phyloP scores from a whole-genome alignment of 208 protist species.

The Trypanosoma mega region DNA sequence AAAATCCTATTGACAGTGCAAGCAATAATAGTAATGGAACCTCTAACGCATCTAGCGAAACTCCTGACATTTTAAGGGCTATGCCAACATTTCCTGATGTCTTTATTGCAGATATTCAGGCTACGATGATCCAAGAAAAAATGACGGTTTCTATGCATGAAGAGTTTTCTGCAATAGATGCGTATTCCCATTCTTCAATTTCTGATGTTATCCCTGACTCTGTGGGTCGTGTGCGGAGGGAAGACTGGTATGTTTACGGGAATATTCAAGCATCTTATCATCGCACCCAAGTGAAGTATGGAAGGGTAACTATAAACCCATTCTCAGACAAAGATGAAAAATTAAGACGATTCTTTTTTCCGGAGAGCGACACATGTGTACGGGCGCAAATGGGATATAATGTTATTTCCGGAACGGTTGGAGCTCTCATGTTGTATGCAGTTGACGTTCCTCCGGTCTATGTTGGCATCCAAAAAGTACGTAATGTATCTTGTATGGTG shows the following conservation, averaged over 20 bases:
- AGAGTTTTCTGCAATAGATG: no score
- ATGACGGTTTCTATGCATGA: constrained; percentile 26
- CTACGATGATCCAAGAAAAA: constrained; percentile 31
- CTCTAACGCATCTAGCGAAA: no score
- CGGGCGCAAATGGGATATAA: constrained; percentile 31
- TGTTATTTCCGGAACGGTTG: background rate
- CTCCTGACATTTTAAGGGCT: no score
- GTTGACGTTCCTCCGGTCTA: constrained; percentile 24
- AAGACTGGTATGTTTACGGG: constrained; percentile 40
- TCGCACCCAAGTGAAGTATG: no score
- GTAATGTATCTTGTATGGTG: constrained; percentile 41
- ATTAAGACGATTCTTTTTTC: constrained; percentile 42
- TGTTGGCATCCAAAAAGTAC: constrained; percentile 42
- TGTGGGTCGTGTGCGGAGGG: constrained; percentile 29
- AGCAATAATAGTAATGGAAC: no score
- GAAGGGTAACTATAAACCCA: no score
- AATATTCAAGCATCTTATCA: constrained; percentile 24
- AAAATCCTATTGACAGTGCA: no score
- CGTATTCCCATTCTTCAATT: constrained; percentile 13
- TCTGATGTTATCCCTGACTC: constrained; percentile 20
- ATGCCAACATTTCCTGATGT: constrained; percentile 36
- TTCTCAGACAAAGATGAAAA: background rate
- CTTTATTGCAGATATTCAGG: constrained; percentile 40
- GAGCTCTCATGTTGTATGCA: constrained; percentile 25
- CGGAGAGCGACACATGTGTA: constrained; percentile 30